phyloP scores from a whole-genome alignment of 2,329 filamentous ascomycete genomes.

The Penicillium corylophilum region DNA sequence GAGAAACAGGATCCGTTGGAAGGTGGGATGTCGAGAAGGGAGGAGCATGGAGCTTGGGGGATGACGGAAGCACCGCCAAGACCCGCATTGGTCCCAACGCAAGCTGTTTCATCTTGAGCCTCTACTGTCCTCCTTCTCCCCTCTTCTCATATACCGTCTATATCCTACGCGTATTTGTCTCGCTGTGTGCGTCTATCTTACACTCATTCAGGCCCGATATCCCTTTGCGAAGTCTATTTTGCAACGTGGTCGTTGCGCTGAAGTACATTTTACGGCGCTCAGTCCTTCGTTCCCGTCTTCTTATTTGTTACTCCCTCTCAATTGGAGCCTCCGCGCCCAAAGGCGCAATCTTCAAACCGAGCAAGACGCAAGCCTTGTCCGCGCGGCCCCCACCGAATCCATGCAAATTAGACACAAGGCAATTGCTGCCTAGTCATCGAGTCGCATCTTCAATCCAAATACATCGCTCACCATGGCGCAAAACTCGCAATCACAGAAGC shows the following conservation, averaged over 20 bases:
- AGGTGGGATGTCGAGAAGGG: background rate
- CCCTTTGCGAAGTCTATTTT: conserved; percentile 8
- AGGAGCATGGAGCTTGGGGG: conserved; percentile 16
- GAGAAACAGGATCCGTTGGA: conserved; percentile 3
- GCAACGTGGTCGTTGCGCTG: conserved; percentile 15
- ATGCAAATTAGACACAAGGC: conserved; percentile 23
- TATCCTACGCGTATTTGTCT: background rate
- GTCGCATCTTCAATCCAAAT: conserved; percentile 1
- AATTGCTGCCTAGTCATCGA: conserved; percentile 20
- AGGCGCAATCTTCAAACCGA: background rate
- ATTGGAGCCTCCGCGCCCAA: background rate
- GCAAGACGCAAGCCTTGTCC: conserved; percentile 4
- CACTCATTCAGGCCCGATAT: background rate
- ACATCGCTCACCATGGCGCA: conserved; percentile 31
- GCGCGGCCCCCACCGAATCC: conserved; percentile 16
- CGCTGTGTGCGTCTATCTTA: background rate
- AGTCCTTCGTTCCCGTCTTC: conserved; percentile 8
- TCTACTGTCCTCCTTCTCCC: background rate
- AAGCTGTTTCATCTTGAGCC: conserved; percentile 15
- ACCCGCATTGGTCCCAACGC: conserved; percentile 18
- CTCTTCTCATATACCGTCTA: background rate
- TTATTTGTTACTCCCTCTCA: background rate
- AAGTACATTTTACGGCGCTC: conserved; percentile 6
- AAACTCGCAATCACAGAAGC: conserved; percentile 46
- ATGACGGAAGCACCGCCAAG: conserved; percentile 30